Conservation (phyloP, 2,329 filamentous ascomycete genomes). For the Tolypocladium capitatum region DNA sequence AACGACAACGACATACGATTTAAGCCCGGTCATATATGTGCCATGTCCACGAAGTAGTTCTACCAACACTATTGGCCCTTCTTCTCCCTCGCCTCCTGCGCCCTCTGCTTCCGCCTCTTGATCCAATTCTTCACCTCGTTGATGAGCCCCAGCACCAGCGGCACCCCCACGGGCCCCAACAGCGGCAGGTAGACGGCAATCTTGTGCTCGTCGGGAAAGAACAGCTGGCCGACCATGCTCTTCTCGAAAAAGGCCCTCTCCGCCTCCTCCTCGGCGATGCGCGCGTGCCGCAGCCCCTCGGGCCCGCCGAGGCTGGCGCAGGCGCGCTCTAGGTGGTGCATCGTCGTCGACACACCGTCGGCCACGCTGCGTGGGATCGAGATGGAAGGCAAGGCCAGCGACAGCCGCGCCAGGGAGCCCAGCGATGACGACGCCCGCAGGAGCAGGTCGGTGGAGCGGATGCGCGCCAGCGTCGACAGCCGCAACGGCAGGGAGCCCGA, state of each 20-base stretch:
- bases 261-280: conserved; percentile 74
- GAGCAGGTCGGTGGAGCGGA: conserved; percentile 72
- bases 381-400: conserved; percentile 72
- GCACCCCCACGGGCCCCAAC: conserved; percentile 80
- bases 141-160: conserved; percentile 67
- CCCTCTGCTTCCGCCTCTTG: conserved; percentile 31
- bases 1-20: no score
- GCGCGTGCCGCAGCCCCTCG: conserved; percentile 65
- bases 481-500: conserved; percentile 75
- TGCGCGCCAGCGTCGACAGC: conserved; percentile 71
- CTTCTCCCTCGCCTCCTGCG: conserved; percentile 17
- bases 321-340: conserved; percentile 62
- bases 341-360: conserved; percentile 67
- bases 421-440: conserved; percentile 86
- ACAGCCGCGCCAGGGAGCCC: conserved; percentile 80
- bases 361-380: conserved; percentile 82
- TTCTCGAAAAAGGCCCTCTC: conserved; percentile 97
- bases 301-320: conserved; percentile 55
- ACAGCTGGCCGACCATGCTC: conserved; percentile 96
- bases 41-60: no score
- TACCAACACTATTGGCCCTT: neutral
- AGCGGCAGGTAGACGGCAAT: conserved; percentile 90
- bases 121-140: conserved; percentile 63
- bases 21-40: no score
- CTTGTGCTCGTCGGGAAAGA: conserved; percentile 98